phyloP scores from a whole-genome alignment of 2,329 filamentous ascomycete species.

The Annulohypoxylon truncatum region DNA sequence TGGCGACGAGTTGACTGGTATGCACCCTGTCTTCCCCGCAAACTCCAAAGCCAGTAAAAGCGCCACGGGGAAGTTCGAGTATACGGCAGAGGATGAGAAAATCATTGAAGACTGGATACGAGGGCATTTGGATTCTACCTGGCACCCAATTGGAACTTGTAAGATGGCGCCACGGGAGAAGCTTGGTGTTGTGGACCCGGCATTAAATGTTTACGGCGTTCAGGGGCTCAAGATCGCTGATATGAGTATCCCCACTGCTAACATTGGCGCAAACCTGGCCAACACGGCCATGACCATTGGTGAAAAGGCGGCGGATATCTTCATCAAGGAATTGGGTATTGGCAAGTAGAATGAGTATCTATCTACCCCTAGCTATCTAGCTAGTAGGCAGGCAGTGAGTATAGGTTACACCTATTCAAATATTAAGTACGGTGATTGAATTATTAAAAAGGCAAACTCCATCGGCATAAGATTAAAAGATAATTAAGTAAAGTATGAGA shows the following conservation, averaged over 20 bases:
- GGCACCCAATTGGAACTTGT: slow-evolving; percentile 59
- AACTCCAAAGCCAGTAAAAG: slow-evolving; percentile 53
- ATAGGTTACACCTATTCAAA: too few relatives aligned
- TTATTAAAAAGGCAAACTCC: too few relatives aligned
- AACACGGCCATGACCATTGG: slow-evolving; percentile 59
- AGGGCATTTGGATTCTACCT: slow-evolving; percentile 41
- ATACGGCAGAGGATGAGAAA: slow-evolving; percentile 60
- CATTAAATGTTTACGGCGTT: slow-evolving; percentile 58
- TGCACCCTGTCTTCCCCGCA: slow-evolving; percentile 58
- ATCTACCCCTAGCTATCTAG: too few relatives aligned
- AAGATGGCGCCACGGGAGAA: slow-evolving; percentile 58
- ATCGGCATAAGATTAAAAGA: too few relatives aligned
- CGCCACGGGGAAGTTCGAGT: slow-evolving; percentile 54
- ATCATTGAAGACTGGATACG: slow-evolving; percentile 59
- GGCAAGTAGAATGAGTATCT: slow-evolving; percentile 13
- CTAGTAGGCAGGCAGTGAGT: too few relatives aligned
- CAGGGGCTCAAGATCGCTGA: slow-evolving; percentile 45
- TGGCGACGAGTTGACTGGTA: slow-evolving; percentile 56
- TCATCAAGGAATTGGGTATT: slow-evolving; percentile 28
- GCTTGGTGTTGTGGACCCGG: slow-evolving; percentile 56
- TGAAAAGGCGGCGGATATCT: slow-evolving; percentile 47
- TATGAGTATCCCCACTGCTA: slow-evolving; percentile 53
- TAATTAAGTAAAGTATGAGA: too few relatives aligned
- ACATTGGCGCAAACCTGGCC: slow-evolving; percentile 59
- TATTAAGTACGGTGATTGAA: too few relatives aligned